Conservation (phyloP, 2,329 filamentous ascomycete genomes). For the Xylariales sp. region DNA sequence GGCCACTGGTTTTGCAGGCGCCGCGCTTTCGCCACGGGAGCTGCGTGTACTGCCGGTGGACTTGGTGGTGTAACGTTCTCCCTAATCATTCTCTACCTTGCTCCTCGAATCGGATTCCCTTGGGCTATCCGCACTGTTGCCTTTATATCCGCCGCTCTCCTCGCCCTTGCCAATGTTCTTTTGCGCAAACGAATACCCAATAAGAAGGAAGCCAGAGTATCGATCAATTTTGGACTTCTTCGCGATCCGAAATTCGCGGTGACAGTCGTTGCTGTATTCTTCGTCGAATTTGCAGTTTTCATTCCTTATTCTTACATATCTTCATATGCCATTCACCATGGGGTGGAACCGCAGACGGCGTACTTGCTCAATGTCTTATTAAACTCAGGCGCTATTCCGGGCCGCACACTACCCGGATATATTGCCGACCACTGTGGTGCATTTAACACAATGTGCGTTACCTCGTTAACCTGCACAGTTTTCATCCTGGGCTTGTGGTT, state of each 20-base stretch:
- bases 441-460: conserved; percentile 63
- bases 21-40: conserved; percentile 19
- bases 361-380: conserved; percentile 54
- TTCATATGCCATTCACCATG: conserved; percentile 31
- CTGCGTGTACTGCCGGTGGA: conserved; percentile 16
- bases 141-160: conserved; percentile 20
- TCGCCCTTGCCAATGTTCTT: conserved; percentile 18
- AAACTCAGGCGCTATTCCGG: conserved; percentile 62
- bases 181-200: conserved; percentile 26
- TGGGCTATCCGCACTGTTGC: conserved; percentile 29
- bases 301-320: conserved; percentile 41
- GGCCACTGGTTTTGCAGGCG: conserved; percentile 22
- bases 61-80: conserved; percentile 27
- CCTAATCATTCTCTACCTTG: conserved; percentile 24
- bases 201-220: conserved; percentile 27
- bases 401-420: conserved; percentile 60
- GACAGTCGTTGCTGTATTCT: conserved; percentile 35
- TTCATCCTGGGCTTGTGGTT: conserved; percentile 38
- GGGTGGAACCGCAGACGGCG: conserved; percentile 18
- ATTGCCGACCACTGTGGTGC: conserved; percentile 63
- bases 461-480: conserved; percentile 41
- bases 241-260: conserved; percentile 34
- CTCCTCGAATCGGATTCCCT: conserved; percentile 24
- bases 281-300: conserved; percentile 44
- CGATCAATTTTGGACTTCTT: conserved; percentile 36